A percentile compares a stretch with the other conserved stretches of the same genome.
Conservation (phyloP, 352 stramenopile species). For the Globisporangium spinosum region DNA sequence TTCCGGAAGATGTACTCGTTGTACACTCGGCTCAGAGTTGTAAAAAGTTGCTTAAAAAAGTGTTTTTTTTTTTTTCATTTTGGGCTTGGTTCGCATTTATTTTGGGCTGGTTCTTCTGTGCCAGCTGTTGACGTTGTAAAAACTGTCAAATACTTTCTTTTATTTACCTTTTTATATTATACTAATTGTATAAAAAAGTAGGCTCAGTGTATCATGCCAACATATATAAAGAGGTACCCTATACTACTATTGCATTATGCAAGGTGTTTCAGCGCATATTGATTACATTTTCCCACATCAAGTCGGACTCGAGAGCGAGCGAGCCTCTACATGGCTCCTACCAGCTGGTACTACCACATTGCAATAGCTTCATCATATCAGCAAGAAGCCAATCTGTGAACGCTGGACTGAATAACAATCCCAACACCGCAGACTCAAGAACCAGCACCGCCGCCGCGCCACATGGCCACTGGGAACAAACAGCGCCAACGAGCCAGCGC, state of each 20-base stretch:
- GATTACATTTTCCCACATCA: conserved; percentile 7
- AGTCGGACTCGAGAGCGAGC: conserved; percentile 4
- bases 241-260: background rate
- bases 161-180: background rate
- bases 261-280: background rate
- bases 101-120: background rate
- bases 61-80: no score
- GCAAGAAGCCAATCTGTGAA: background rate
- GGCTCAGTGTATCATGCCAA: background rate
- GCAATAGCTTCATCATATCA: background rate
- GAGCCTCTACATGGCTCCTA: conserved; percentile 13
- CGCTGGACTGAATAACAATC: background rate
- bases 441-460: background rate
- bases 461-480: conserved; percentile 6
- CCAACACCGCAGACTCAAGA: background rate
- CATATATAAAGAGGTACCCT: background rate
- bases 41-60: no score
- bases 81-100: background rate
- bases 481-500: background rate
- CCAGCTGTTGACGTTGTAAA: background rate
- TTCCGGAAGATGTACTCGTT: no score
- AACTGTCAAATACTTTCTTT: background rate
- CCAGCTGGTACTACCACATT: conserved; percentile 3
- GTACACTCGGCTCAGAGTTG: no score
- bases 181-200: no score